phyloP scores from a whole-genome alignment of 768 basidiomycete species.

The Trametopsis cervina region DNA sequence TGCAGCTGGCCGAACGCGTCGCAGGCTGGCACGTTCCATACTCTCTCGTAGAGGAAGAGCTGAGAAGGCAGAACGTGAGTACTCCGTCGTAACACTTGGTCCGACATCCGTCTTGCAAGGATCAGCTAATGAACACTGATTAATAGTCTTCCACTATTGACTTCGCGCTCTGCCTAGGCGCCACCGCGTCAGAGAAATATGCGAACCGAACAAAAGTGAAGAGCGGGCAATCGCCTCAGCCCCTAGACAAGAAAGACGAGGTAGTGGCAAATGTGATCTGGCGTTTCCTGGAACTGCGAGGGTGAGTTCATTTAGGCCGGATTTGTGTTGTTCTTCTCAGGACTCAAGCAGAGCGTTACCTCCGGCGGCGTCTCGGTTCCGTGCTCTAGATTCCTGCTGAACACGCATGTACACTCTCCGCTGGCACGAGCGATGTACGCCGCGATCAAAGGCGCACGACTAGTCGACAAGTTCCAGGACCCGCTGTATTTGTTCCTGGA shows the following conservation, averaged over 20 bases:
- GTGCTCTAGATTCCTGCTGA: conserved; percentile 74
- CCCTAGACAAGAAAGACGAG: conserved; percentile 96
- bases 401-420: conserved; percentile 82
- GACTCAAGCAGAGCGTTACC: conserved; percentile 4
- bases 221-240: conserved; percentile 30
- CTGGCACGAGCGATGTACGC: conserved; percentile 88
- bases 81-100: conserved; percentile 6
- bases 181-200: conserved; percentile 73
- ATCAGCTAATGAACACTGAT: too few relatives aligned
- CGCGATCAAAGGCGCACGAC: conserved; percentile 66
- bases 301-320: conserved; percentile 46
- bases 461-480: conserved; percentile 99
- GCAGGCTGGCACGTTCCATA: conserved; percentile 86
- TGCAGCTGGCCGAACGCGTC: conserved; percentile 83
- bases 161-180: conserved; percentile 89
- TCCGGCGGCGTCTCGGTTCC: neutral
- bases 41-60: conserved; percentile 83
- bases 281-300: conserved; percentile 94
- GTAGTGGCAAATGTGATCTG: conserved; percentile 97
- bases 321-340: conserved; percentile 3
- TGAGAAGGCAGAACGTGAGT: conserved; percentile 93
- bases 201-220: conserved; percentile 78
- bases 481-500: conserved; percentile 92
- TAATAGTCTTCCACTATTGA: conserved; percentile 95
- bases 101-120: too few relatives aligned